Percentiles rank a stretch among this genome's conserved stretches.
Conservation (phyloP, 768 basidiomycete genomes). For the Auriscalpium microsporum region DNA sequence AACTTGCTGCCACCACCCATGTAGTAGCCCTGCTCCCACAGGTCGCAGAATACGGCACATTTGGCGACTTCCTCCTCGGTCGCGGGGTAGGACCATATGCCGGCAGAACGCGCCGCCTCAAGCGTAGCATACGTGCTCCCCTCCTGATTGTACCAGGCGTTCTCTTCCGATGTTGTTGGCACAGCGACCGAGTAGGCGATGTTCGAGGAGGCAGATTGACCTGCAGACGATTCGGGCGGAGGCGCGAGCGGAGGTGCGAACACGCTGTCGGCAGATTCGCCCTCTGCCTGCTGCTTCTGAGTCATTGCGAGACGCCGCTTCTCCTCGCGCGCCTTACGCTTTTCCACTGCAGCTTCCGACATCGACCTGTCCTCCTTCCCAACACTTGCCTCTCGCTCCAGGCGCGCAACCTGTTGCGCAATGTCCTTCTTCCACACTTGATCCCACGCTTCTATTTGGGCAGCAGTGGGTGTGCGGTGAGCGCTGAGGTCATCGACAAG, state of each 20-base stretch:
- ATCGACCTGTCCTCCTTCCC: conserved; percentile 30
- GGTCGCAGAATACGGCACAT: conserved; percentile 68
- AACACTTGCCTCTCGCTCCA: conserved; percentile 40
- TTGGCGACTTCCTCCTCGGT: conserved; percentile 60
- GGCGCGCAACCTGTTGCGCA: conserved; percentile 39
- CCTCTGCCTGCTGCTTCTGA: not conserved
- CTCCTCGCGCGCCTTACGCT: conserved; percentile 64
- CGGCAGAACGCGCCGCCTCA: conserved; percentile 50
- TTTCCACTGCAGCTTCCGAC: conserved; percentile 56
- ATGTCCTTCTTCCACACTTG: conserved; percentile 37
- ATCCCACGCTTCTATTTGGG: conserved; percentile 48
- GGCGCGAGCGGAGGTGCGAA: not conserved
- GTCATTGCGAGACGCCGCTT: conserved; percentile 11
- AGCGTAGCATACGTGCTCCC: conserved; percentile 44
- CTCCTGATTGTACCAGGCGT: conserved; percentile 60
- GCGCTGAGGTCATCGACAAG: conserved; percentile 66
- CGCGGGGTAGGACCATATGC: conserved; percentile 71
- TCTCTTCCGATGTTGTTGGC: conserved; percentile 50
- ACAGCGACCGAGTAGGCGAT: conserved; percentile 50
- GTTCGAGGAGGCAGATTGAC: conserved; percentile 8
- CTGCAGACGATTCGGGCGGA: conserved; percentile 8
- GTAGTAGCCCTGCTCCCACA: conserved; percentile 80
- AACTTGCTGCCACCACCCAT: conserved; percentile 90
- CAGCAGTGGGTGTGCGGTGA: conserved; percentile 39
- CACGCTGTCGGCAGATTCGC: not conserved